Percentiles rank a stretch among this genome's conserved stretches.
phyloP scores from a whole-genome alignment of 192 early-diverging fungal genomes.

The Endogone sp. region DNA sequence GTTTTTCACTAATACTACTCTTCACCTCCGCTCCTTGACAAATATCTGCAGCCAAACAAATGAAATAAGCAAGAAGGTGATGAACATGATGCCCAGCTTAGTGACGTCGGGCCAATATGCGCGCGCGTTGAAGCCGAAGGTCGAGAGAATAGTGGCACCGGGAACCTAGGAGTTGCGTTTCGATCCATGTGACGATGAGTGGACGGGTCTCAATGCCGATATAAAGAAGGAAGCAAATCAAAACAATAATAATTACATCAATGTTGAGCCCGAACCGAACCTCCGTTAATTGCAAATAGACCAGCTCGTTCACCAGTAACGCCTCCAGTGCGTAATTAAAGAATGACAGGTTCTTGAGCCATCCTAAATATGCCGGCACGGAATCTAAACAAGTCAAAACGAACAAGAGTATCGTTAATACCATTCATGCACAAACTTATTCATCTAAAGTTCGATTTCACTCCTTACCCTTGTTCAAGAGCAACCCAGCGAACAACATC shows the following conservation, averaged over 20 bases:
- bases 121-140: slow-evolving; percentile 82
- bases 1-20: too few species aligned
- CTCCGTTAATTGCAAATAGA: slow-evolving; percentile 72
- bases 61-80: slow-evolving; percentile 58
- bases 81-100: slow-evolving; percentile 53
- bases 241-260: slow-evolving; percentile 44
- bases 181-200: slow-evolving; percentile 3
- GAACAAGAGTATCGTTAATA: background rate
- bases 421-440: slow-evolving; percentile 2
- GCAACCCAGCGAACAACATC: slow-evolving; percentile 86
- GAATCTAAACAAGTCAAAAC: slow-evolving; percentile 46
- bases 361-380: slow-evolving; percentile 58
- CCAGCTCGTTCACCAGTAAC: slow-evolving; percentile 85
- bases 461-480: slow-evolving; percentile 74
- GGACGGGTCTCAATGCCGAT: too few species aligned
- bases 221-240: background rate
- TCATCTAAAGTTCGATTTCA: background rate
- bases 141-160: slow-evolving; percentile 78
- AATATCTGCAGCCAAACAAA: slow-evolving; percentile 74
- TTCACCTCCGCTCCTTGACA: slow-evolving; percentile 79
- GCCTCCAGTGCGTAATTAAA: slow-evolving; percentile 93
- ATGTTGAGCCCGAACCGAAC: slow-evolving; percentile 80
- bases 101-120: slow-evolving; percentile 81
- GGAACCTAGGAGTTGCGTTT: slow-evolving; percentile 68
- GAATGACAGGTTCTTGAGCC: slow-evolving; percentile 72